Conservation (phyloP, 495 filamentous ascomycete species). For the Talaromyces liani region DNA sequence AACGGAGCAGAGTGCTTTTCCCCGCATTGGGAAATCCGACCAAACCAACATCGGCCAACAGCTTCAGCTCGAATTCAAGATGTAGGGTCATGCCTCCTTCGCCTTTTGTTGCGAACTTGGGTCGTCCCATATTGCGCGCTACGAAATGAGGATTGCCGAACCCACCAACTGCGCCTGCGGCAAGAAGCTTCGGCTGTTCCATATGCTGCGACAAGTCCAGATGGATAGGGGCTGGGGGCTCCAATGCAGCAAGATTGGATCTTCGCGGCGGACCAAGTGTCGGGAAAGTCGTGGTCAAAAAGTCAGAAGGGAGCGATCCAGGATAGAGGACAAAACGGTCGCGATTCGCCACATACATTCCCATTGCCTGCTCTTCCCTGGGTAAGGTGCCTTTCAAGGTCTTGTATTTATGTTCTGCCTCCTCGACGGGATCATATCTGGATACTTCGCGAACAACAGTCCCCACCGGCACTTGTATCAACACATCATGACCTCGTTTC, state of each 20-base stretch:
- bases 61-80: slow-evolving; percentile 85
- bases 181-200: slow-evolving; percentile 78
- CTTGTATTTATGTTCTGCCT: slow-evolving; percentile 40
- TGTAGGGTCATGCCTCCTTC: slow-evolving; percentile 69
- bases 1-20: slow-evolving; percentile 86
- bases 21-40: slow-evolving; percentile 95
- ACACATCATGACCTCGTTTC: slow-evolving; percentile 72
- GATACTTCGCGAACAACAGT: slow-evolving; percentile 80
- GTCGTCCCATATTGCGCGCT: slow-evolving; percentile 56
- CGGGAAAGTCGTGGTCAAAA: slow-evolving; percentile 54
- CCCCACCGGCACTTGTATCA: slow-evolving; percentile 87
- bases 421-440: slow-evolving; percentile 67
- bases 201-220: slow-evolving; percentile 80
- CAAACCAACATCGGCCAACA: slow-evolving; percentile 88
- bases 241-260: slow-evolving; percentile 49
- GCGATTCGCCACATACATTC: slow-evolving; percentile 30
- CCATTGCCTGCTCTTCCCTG: slow-evolving; percentile 20
- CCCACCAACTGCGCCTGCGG: slow-evolving; percentile 80
- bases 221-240: slow-evolving; percentile 63
- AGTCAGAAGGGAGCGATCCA: slow-evolving; percentile 58
- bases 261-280: slow-evolving; percentile 45
- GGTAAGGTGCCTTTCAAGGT: slow-evolving; percentile 21
- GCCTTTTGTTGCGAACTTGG: slow-evolving; percentile 83
- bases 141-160: slow-evolving; percentile 91
- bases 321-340: slow-evolving; percentile 86